Conservation (phyloP, 345 rosid species). For the Eucalyptus marginata region DNA sequence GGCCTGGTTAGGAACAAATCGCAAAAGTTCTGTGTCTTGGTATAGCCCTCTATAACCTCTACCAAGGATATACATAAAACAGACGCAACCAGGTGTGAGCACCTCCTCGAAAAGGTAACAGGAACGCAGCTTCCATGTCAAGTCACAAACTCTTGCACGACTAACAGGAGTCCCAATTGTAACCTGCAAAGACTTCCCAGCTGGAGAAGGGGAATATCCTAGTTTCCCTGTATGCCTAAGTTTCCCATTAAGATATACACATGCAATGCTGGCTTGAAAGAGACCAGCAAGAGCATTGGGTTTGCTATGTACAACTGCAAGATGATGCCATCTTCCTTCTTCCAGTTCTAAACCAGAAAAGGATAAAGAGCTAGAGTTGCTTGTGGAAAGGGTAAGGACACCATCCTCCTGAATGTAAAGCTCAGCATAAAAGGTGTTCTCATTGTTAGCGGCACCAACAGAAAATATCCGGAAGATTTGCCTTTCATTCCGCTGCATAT, state of each 20-base stretch:
- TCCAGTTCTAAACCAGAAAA: slow-evolving; percentile 94
- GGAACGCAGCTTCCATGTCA: slow-evolving; percentile 91
- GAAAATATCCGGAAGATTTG: slow-evolving; percentile 75
- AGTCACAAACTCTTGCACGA: slow-evolving; percentile 71
- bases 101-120: slow-evolving; percentile 99
- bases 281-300: slow-evolving; percentile 99
- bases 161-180: slow-evolving; percentile 79
- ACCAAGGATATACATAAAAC: slow-evolving; percentile 97
- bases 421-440: slow-evolving; percentile 73
- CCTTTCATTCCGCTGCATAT: slow-evolving; percentile 44
- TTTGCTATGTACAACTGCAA: slow-evolving; percentile 98
- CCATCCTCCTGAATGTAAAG: slow-evolving; percentile 97
- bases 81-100: slow-evolving; percentile 89
- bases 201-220: slow-evolving; percentile 97
- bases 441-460: slow-evolving; percentile 78
- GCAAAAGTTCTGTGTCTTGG: slow-evolving; percentile 90
- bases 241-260: slow-evolving; percentile 95
- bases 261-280: slow-evolving; percentile 96
- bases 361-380: slow-evolving; percentile 79
- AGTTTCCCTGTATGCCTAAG: slow-evolving; percentile 93
- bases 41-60: slow-evolving; percentile 96
- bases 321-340: slow-evolving; percentile 99
- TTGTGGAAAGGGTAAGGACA: slow-evolving; percentile 84
- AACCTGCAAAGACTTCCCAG: slow-evolving; percentile 92
- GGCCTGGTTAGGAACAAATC: slow-evolving; percentile 97